Base-by-base conservation (phyloP, 2,329 filamentous ascomycete genomes). In the Aspergillus sp. region DNA sequence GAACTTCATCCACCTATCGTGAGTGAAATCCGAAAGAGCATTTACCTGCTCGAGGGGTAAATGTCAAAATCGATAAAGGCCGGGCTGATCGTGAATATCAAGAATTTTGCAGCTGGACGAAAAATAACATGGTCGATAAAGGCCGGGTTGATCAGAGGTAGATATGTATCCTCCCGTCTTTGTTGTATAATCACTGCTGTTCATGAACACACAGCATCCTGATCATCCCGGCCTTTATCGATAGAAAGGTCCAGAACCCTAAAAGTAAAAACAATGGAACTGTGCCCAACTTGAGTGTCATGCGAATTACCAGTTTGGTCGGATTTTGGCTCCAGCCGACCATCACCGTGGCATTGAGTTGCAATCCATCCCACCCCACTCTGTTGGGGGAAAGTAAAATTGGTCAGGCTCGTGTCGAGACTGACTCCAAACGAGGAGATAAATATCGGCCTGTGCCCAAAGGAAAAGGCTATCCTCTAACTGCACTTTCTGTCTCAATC, bases 1-100 rank as follows among this genome's bases (percentile, higher is more conserved):
- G 5, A 17, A 51, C 51, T 54, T 50, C 5, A 41, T 44, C 56
- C 56, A 24, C 34, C 45, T 51, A 54, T 58, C 50, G 39, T 30
- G 30, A 17, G 27, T 15, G 45, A 33, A n/a, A 39, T 27, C 8
- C 4, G 27, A 30, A 11, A 24, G 13, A 34, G 9, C n/a, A 39
- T 37, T 53, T n/a, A 4, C 24, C 20, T 42, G 41, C 46, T 40
- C 33, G 19, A 47, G 51, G 51, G 51, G 34, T 8, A 7, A 37
- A 6, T 37, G 12, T n/a, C 27, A 11, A 2, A n/a, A 37, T 15
- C 34, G 34, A 37, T n/a, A 37, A 15, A n/a, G 34, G 13, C 15
- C 13, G 12, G 34, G 15, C 27, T 30, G 34, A 37, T 37, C 34
- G 15, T n/a, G 13, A 37, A n/a, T 13, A 37, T 30, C 27, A 30